These are phyloP conservation scores for Penicillium frequentans DNA, from an alignment of 2,329 filamentous ascomycete genomes.

Conservation along the genomic window DNA sequence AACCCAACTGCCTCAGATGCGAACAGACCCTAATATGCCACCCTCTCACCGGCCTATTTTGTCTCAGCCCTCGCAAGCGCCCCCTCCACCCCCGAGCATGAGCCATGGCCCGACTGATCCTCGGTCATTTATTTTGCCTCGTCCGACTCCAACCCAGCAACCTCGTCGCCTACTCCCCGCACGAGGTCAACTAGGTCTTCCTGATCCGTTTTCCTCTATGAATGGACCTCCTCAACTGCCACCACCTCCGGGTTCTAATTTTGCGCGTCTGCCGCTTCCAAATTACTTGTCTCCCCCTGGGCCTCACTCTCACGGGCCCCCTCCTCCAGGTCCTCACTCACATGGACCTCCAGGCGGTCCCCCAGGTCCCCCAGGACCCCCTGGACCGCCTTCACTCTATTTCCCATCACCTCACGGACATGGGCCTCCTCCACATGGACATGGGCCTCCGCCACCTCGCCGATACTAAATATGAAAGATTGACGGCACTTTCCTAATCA, in stretches of 20 bases:
- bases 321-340: neutral
- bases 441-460: constrained; percentile 8
- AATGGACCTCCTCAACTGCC: constrained; percentile 40
- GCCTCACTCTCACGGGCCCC: neutral
- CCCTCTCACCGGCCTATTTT: constrained; percentile 38
- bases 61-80: constrained; percentile 25
- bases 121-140: constrained; percentile 28
- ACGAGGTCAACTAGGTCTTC: constrained; percentile 35
- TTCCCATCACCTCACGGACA: constrained; percentile 13
- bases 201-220: constrained; percentile 38
- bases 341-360: constrained; percentile 12
- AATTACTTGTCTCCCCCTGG: constrained; percentile 24
- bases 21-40: constrained; percentile 44
- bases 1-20: constrained; percentile 39
- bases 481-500: neutral
- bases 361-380: constrained; percentile 15
- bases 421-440: constrained; percentile 5
- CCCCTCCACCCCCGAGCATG: constrained; percentile 17
- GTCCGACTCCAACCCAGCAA: constrained; percentile 29
- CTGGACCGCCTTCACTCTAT: constrained; percentile 13
- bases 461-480: constrained; percentile 10
- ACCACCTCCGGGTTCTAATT: constrained; percentile 40
- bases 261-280: constrained; percentile 33
- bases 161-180: constrained; percentile 40
- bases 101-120: constrained; percentile 32